Base-by-base conservation (phyloP, 495 filamentous ascomycete species). In the Lepidopterella palustris region DNA sequence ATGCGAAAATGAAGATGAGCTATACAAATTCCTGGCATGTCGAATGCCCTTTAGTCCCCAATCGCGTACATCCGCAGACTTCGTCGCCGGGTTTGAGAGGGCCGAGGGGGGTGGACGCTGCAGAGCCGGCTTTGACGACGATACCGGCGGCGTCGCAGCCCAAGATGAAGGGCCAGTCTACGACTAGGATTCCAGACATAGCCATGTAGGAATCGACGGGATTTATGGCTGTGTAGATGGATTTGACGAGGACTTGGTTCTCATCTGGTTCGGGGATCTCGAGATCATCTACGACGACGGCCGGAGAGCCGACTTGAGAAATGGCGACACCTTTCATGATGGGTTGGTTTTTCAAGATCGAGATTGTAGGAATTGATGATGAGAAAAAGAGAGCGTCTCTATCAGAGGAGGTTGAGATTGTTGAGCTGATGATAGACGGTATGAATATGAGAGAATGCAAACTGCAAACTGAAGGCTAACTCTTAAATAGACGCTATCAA, bases 11-110 rank as follows among this genome's bases (percentile, higher is more conserved):
- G 18, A 18, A 8, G 31, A 21, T 27, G 20, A 21, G 53, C 39
- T n/a, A 15, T 55, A 66, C 62, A 52, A 67, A 74, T 70, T 79
- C 77, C 56, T 78, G 77, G 55, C 76, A 79, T 10, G 77, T 71
- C 10, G 67, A 70, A 53, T 72, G 71, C 4, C 68, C 65, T 29
- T 68, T 69, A 8, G 55, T 52, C 9, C 77, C 77, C 1, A 80
- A 56, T 18, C 71, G 71, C 11, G 69, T 73, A 58, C 76, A 79
- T 4, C 76, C 76, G 60, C 69, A 77, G 13, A 77, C 59, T 23
- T 62, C 59, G 21, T 62, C 59, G 1, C 59, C 59, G 24, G 57
- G 53, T 23, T 62, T 57, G 59, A 62, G 57, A 4, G n/a, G 35
- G 8, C 59, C 53, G 11, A 62, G 42, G 5, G 59, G 53, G 32